phyloP scores from a whole-genome alignment of 2,329 filamentous ascomycete species.

The Fusarium dimerum region DNA sequence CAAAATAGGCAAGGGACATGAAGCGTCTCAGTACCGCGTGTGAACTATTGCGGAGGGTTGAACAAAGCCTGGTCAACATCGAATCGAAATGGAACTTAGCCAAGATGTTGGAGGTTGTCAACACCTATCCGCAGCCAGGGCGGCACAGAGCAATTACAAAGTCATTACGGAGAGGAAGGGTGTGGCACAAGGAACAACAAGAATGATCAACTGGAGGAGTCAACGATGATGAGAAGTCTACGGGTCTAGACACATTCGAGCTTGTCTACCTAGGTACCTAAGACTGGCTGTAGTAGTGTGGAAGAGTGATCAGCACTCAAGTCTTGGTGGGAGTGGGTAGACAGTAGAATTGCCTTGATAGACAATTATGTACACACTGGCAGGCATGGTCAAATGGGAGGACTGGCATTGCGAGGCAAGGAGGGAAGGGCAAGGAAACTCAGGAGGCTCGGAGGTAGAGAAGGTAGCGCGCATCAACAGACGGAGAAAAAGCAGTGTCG shows the following conservation, averaged over 20 bases:
- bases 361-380: too few relatives aligned
- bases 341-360: too few relatives aligned
- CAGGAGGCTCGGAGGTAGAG: not conserved
- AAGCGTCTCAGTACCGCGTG: not conserved
- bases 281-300: too few relatives aligned
- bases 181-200: constrained; percentile 26
- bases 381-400: too few relatives aligned
- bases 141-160: constrained; percentile 7
- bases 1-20: not conserved
- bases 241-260: constrained; percentile 2
- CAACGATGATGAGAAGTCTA: constrained; percentile 24
- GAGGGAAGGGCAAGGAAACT: too few relatives aligned
- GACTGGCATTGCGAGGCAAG: too few relatives aligned
- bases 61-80: not conserved
- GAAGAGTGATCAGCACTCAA: too few relatives aligned
- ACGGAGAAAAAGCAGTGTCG: not conserved
- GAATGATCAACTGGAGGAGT: constrained; percentile 12
- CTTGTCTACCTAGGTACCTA: too few relatives aligned
- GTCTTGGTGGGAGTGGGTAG: too few relatives aligned
- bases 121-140: not conserved
- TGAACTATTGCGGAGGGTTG: not conserved
- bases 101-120: not conserved
- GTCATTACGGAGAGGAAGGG: constrained; percentile 11
- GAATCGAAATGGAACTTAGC: not conserved
- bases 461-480: constrained; percentile 3